These are phyloP conservation scores for Entamoeba moshkovskii DNA, from an alignment of 208 protist genomes.

Conservation along the genomic window DNA sequence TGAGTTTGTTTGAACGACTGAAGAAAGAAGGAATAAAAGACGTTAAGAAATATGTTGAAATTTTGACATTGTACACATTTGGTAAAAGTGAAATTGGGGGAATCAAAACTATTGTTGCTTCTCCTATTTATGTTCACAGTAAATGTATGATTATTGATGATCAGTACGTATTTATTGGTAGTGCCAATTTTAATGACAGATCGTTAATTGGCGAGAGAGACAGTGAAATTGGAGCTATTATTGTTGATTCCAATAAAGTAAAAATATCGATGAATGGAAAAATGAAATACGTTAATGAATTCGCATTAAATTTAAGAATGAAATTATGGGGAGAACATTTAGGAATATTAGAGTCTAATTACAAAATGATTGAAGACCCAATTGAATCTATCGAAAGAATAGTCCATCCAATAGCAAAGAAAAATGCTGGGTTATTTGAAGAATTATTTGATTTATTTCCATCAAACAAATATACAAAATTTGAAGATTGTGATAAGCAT, in stretches of 20 bases:
- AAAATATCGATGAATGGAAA: slow-evolving; percentile 8
- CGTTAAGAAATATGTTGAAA: slow-evolving; percentile 11
- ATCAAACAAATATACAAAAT: not conserved
- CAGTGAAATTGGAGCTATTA: slow-evolving; percentile 37
- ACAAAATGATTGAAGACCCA: not conserved
- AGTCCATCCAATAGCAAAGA: not conserved
- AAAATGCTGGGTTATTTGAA: not conserved
- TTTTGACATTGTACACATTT: slow-evolving; percentile 4
- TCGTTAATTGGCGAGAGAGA: slow-evolving; percentile 43
- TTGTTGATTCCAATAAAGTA: slow-evolving; percentile 21
- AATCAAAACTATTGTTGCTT: not conserved
- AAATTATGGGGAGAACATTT: not conserved
- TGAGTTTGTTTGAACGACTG: not conserved
- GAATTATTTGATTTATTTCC: not conserved
- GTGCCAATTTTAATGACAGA: slow-evolving; percentile 52
- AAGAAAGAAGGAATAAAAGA: not conserved
- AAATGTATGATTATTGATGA: slow-evolving; percentile 56
- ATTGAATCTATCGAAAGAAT: not conserved
- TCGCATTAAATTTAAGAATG: slow-evolving; percentile 7
- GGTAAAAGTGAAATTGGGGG: not conserved
- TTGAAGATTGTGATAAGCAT: not conserved
- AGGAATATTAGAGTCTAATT: not conserved
- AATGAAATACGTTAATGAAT: slow-evolving; percentile 5
- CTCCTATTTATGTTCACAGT: slow-evolving; percentile 46
- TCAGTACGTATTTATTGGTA: slow-evolving; percentile 45